These are phyloP conservation scores for Pichia cabralensis DNA, from an alignment of 805 yeast species.

Conservation along the genomic window DNA sequence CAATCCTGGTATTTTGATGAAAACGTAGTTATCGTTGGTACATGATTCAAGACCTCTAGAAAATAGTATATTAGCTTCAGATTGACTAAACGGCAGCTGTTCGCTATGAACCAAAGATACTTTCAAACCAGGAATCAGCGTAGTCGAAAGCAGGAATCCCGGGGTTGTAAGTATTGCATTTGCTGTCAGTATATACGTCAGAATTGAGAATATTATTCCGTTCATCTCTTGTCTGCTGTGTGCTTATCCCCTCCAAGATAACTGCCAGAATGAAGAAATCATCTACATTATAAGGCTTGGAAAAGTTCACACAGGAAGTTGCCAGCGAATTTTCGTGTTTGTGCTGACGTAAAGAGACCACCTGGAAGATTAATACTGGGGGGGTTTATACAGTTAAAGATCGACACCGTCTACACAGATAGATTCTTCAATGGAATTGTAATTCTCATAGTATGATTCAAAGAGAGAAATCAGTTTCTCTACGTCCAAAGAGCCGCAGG, in stretches of 20 bases:
- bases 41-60: constrained; percentile 29
- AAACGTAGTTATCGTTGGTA: constrained; percentile 44
- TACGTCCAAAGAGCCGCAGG: constrained; percentile 74
- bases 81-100: constrained; percentile 21
- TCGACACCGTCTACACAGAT: constrained; percentile 9
- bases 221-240: no score
- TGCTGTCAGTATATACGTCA: no score
- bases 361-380: no score
- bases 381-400: no score
- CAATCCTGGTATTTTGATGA: constrained; percentile 47
- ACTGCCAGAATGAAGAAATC: no score
- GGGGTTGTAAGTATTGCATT: no score
- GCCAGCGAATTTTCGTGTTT: no score
- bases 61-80: constrained; percentile 17
- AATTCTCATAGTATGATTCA: constrained; percentile 47
- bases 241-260: no score
- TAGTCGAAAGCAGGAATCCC: constrained; percentile 19
- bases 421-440: constrained; percentile 27
- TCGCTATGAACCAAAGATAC: constrained; percentile 21
- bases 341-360: no score
- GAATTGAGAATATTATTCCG: no score
- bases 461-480: constrained; percentile 53
- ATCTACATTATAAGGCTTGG: no score
- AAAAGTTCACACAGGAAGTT: no score
- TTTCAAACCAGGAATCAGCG: constrained; percentile 22